phyloP scores from a whole-genome alignment of 306 rosid genomes.

The Fagus crenata region DNA sequence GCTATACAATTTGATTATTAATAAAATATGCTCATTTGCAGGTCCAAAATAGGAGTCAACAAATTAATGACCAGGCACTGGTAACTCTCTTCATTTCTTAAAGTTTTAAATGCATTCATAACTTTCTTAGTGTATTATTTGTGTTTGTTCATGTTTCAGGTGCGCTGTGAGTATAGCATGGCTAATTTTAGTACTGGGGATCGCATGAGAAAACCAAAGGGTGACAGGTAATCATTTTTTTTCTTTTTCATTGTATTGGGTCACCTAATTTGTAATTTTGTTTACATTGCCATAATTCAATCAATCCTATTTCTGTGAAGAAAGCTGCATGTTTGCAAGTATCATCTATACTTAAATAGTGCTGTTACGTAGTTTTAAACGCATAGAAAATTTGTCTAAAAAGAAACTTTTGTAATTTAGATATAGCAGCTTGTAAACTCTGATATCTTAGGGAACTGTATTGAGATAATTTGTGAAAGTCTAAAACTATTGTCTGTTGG shows the following conservation, averaged over 20 bases:
- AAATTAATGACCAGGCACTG: conserved; percentile 65
- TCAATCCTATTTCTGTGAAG: not conserved
- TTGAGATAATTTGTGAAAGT: not conserved
- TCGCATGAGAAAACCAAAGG: conserved; percentile 87
- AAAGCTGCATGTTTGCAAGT: not conserved
- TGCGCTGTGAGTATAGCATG: conserved; percentile 90
- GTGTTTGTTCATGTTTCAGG: conserved; percentile 38
- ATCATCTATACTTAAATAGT: not conserved
- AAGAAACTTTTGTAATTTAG: not conserved
- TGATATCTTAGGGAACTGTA: too few species aligned
- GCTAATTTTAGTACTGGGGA: conserved; percentile 96
- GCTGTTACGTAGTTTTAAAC: not conserved
- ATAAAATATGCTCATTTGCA: conserved; percentile 23
- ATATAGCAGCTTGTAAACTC: too few species aligned
- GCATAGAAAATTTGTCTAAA: not conserved
- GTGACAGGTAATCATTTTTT: conserved; percentile 58
- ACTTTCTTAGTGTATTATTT: conserved; percentile 2
- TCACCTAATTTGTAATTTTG: not conserved
- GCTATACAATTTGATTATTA: not conserved
- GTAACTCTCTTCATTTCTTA: conserved; percentile 29
- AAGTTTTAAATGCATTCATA: not conserved
- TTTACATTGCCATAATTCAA: not conserved
- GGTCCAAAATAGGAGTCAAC: conserved; percentile 85
- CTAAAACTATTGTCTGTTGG: not conserved
- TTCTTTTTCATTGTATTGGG: not conserved